phyloP scores from a whole-genome alignment of 108 stramenopile genomes.

The Epipyxis sp. region DNA sequence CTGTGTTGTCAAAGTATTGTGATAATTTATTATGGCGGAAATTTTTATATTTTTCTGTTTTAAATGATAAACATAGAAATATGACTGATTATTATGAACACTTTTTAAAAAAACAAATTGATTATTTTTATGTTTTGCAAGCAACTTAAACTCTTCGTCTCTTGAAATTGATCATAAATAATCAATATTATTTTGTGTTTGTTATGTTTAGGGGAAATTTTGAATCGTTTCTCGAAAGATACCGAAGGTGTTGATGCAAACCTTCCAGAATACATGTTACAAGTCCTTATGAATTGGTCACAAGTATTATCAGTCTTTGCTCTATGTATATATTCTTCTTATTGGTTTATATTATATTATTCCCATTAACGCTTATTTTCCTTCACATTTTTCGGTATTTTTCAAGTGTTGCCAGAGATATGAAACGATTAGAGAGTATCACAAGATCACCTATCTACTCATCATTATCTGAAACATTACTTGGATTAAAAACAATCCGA shows the following conservation, averaged over 20 bases:
- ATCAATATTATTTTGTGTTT: too few relatives aligned
- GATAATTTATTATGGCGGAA: too few relatives aligned
- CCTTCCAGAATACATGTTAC: constrained; percentile 16
- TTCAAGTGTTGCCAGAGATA: not conserved
- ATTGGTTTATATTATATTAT: not conserved
- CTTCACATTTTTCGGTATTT: not conserved
- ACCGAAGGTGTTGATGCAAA: constrained; percentile 19
- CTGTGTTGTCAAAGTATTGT: too few relatives aligned
- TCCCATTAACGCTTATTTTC: not conserved
- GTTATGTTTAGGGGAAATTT: constrained; percentile 7
- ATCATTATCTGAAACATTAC: constrained; percentile 12
- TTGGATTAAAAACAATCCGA: constrained; percentile 33
- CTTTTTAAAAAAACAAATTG: too few relatives aligned
- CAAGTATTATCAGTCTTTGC: constrained; percentile 13
- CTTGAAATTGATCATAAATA: too few relatives aligned
- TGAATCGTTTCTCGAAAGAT: constrained; percentile 34
- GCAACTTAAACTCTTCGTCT: too few relatives aligned
- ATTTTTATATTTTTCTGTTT: too few relatives aligned
- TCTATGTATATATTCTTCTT: constrained; percentile 8
- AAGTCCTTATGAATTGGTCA: not conserved
- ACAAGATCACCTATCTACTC: constrained; percentile 36
- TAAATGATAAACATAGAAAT: too few relatives aligned
- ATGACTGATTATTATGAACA: too few relatives aligned
- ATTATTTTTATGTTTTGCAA: too few relatives aligned
- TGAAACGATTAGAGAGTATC: constrained; percentile 43